Conservation (phyloP, 2,329 filamentous ascomycete species). For the Sclerotinia trifoliorum region DNA sequence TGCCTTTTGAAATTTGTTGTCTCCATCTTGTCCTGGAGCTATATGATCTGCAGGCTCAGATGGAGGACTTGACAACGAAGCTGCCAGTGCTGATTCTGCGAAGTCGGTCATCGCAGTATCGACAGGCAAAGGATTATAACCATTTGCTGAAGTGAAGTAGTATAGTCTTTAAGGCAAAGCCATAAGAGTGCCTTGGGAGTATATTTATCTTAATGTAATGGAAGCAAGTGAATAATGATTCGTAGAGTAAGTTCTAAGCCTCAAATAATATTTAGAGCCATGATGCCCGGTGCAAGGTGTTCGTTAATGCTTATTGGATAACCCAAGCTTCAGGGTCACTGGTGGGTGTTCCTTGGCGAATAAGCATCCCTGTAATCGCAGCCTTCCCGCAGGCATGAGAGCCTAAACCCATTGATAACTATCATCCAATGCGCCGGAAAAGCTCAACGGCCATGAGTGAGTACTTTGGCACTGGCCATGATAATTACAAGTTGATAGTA, state of each 20-base stretch:
- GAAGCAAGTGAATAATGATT: background rate
- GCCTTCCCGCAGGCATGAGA: conserved; percentile 20
- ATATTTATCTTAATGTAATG: background rate
- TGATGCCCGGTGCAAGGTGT: conserved; percentile 19
- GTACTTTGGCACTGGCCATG: conserved; percentile 12
- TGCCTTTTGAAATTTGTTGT: conserved; percentile 95
- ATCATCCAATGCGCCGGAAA: conserved; percentile 22
- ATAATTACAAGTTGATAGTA: conserved; percentile 16
- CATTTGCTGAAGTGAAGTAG: conserved; percentile 2
- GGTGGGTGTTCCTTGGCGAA: background rate
- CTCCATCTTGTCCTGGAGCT: conserved; percentile 48
- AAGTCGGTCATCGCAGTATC: conserved; percentile 36
- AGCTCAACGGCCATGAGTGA: conserved; percentile 6
- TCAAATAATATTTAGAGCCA: background rate
- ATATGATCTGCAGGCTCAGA: conserved; percentile 25
- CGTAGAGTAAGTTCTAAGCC: background rate
- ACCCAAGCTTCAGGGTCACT: conserved; percentile 5
- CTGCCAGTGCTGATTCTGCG: conserved; percentile 33
- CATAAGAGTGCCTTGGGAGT: background rate
- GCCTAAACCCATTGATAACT: conserved; percentile 13
- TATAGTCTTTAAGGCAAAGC: background rate
- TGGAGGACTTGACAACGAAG: conserved; percentile 22
- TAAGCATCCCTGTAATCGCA: conserved; percentile 21
- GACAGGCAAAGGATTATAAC: conserved; percentile 1
- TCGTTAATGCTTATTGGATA: conserved; percentile 15